Evolutionary conservation across 768 basidiomycete genomes (phyloP), one percentile per base, ranked within the genome.

Genomic region (Phylloporus arenicola): DNA sequence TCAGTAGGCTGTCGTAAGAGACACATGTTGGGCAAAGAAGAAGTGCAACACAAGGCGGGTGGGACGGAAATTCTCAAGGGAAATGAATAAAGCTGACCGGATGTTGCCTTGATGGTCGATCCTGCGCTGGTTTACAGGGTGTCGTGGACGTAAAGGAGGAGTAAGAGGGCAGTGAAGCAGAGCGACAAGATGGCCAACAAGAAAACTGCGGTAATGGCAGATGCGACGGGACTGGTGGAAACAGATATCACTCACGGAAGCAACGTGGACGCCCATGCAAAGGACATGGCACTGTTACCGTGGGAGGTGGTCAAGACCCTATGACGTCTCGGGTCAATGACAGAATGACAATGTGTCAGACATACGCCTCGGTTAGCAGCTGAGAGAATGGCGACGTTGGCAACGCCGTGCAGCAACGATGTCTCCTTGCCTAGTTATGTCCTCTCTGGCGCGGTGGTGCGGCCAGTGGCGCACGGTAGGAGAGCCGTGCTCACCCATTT

Each of bases 41-140:
- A 51, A 25, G n/a, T n/a, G 51, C 37, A 38, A 47, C 41, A 43
- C 45, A 14, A 48, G 45, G 35, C 25, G 33, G 42, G 13, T 24
- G 29, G 29, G 40, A 45, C 54, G 55, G 56, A 44, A 45, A 52
- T 53, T 50, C 19, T n/a, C 37, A 33, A 16, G 46, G 40, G 56
- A 64, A 57, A 64, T 64, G 57, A 65, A 64, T 47, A 57, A 50
- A 54, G 31, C 63, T 49, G 14, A 64, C 64, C 63, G 48, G 49
- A 39, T 13, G 35, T 43, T 53, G 33, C 52, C 47, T 52, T 55
- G 59, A 64, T 54, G 52, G 56, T 53, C 57, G 53, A 61, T 65
- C 61, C 40, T 29, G 42, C 38, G 48, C 54, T 51, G 48, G 50
- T 44, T 51, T 33, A 17, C 19, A 31, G n/a, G 34, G 10, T 3